Percentiles rank a stretch among this genome's conserved stretches.
These are phyloP conservation scores for Hypoxylon sp. DNA, from an alignment of 2,329 filamentous ascomycete species.

Conservation along the genomic window DNA sequence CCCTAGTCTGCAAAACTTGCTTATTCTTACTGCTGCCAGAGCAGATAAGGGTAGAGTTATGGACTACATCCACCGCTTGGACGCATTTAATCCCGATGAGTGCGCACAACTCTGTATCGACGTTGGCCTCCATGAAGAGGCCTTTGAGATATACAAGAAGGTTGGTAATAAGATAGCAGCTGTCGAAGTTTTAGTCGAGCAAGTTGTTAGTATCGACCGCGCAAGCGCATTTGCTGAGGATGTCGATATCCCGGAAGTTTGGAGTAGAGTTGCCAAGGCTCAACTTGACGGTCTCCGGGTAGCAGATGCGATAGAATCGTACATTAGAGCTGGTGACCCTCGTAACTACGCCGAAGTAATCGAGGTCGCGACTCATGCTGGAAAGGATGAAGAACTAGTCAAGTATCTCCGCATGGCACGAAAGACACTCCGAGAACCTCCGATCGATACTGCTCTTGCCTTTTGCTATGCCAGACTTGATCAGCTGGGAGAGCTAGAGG, in stretches of 20 bases:
- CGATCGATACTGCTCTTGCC: conserved; percentile 92
- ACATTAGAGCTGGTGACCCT: conserved; percentile 94
- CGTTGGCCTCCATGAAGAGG: conserved; percentile 95
- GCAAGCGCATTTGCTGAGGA: conserved; percentile 96
- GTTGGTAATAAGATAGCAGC: conserved; percentile 89
- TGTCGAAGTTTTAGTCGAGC: conserved; percentile 92
- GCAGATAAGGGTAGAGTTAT: conserved; percentile 95
- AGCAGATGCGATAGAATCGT: conserved; percentile 93
- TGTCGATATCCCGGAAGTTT: conserved; percentile 93
- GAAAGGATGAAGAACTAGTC: conserved; percentile 97
- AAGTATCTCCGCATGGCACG: conserved; percentile 97
- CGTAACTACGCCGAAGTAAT: conserved; percentile 97
- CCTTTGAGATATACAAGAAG: conserved; percentile 99
- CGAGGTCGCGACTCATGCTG: conserved; percentile 92
- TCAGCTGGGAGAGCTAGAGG: conserved; percentile 92
- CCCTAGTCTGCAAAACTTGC: conserved; percentile 92
- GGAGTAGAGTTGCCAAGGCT: conserved; percentile 98
- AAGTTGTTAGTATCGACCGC: conserved; percentile 97
- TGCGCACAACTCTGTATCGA: conserved; percentile 95
- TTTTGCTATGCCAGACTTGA: conserved; percentile 95
- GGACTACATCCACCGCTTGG: conserved; percentile 94
- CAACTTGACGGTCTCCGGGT: conserved; percentile 96
- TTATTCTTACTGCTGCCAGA: conserved; percentile 97
- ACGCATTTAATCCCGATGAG: conserved; percentile 91
- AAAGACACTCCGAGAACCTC: conserved; percentile 93